These are phyloP conservation scores for Cyclaneusma minus DNA, from an alignment of 2,329 filamentous ascomycete genomes.

Conservation along the genomic window DNA sequence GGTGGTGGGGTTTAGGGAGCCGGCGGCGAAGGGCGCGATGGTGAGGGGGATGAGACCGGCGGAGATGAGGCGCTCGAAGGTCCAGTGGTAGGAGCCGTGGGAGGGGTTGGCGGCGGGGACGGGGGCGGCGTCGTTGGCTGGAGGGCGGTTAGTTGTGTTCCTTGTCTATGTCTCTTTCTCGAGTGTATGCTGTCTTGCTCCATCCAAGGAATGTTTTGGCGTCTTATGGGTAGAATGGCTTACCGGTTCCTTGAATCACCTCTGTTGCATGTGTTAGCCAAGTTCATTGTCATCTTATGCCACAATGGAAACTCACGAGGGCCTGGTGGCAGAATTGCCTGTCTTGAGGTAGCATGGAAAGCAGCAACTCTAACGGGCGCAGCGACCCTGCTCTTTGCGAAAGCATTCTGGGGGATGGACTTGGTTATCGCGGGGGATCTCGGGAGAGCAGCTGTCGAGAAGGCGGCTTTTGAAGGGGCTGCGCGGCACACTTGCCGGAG, in stretches of 20 bases:
- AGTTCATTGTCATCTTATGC: conserved; percentile 2
- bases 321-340: conserved; percentile 64
- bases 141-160: conserved; percentile 11
- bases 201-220: not conserved
- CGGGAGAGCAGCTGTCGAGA: conserved; percentile 23
- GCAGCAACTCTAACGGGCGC: conserved; percentile 43
- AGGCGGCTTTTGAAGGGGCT: conserved; percentile 24
- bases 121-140: conserved; percentile 75
- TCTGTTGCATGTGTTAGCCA: conserved; percentile 43
- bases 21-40: conserved; percentile 80
- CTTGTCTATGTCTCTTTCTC: not conserved
- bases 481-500: conserved; percentile 28
- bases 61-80: conserved; percentile 77
- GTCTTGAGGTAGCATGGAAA: conserved; percentile 72
- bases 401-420: conserved; percentile 15
- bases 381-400: conserved; percentile 24
- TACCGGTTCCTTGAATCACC: conserved; percentile 62
- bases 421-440: conserved; percentile 18
- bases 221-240: conserved; percentile 11
- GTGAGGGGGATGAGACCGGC: conserved; percentile 73
- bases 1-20: conserved; percentile 74
- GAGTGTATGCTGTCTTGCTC: not conserved
- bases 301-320: conserved; percentile 49
- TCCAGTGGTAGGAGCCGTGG: conserved; percentile 98
- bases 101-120: conserved; percentile 57